These are phyloP conservation scores for Sphagnum magellanicum DNA, from an alignment of 228 moss, liverwort and hornwort genomes.

Conservation along the genomic window DNA sequence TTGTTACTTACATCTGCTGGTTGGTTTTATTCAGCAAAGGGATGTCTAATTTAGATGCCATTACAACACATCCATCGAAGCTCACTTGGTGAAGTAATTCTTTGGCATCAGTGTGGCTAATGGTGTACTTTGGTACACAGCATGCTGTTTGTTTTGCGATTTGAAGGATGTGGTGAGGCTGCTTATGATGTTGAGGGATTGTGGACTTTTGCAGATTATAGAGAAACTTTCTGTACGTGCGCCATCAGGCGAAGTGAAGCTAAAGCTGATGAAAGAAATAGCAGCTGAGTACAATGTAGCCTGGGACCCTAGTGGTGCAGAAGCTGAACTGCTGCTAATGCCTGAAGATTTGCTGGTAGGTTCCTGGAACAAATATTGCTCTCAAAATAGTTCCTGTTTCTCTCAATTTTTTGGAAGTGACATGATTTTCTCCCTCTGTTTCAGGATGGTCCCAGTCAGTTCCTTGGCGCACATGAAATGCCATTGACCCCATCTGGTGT, in stretches of 20 bases:
- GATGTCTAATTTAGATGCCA: too few relatives aligned
- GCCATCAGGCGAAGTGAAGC: constrained; percentile 74
- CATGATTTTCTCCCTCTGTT: constrained; percentile 1
- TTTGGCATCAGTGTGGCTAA: too few relatives aligned
- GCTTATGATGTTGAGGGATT: too few relatives aligned
- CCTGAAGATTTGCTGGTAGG: constrained; percentile 97
- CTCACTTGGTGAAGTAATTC: too few relatives aligned
- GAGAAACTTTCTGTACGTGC: constrained; percentile 91
- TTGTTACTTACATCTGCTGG: too few relatives aligned
- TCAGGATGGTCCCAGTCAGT: constrained; percentile 80
- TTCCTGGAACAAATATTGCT: neutral
- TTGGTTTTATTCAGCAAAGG: too few relatives aligned
- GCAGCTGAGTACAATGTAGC: constrained; percentile 71
- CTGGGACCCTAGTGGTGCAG: constrained; percentile 85
- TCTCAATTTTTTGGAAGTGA: neutral
- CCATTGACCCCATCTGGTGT: neutral
- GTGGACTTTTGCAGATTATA: constrained; percentile 54
- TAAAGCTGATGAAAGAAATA: constrained; percentile 91
- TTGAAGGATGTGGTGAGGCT: too few relatives aligned
- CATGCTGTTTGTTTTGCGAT: too few relatives aligned
- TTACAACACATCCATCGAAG: too few relatives aligned
- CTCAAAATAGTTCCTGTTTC: neutral
- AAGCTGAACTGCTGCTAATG: constrained; percentile 71
- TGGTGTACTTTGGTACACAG: too few relatives aligned
- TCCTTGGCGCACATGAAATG: constrained; percentile 34